Conservation (phyloP, 306 rosid genomes). For the Castanea sativa region DNA sequence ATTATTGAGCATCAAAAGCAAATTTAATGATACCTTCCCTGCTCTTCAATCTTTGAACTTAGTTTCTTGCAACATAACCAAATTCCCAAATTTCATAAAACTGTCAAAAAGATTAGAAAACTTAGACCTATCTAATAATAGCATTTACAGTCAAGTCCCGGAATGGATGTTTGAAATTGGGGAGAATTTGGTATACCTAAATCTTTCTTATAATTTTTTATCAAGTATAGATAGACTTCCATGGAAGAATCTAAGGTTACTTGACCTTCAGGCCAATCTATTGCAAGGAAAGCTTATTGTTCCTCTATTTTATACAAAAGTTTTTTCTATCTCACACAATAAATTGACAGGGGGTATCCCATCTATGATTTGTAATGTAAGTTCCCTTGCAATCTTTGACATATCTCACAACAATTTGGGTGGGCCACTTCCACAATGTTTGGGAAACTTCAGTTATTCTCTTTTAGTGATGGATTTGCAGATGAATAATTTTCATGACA, state of each 20-base stretch:
- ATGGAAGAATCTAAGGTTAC: rapidly evolving
- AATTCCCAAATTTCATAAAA: constrained; percentile 22
- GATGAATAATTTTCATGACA: constrained; percentile 26
- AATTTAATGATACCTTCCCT: background rate
- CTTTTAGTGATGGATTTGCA: constrained; percentile 26
- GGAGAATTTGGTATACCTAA: background rate
- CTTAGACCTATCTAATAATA: too few species aligned
- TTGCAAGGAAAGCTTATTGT: background rate
- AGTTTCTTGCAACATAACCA: constrained; percentile 16
- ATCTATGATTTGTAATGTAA: constrained; percentile 8
- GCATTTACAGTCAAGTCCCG: too few species aligned
- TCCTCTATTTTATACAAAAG: background rate
- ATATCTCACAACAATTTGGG: constrained; percentile 7
- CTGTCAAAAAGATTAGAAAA: too few species aligned
- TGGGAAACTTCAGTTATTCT: background rate
- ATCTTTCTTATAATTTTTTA: constrained; percentile 23
- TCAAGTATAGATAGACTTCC: constrained; percentile 4
- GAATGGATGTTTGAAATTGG: too few species aligned
- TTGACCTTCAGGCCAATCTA: constrained; percentile 26
- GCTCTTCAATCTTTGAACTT: background rate
- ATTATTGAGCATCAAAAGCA: background rate
- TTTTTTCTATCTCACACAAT: constrained; percentile 24
- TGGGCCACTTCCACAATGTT: constrained; percentile 32
- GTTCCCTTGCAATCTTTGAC: background rate
- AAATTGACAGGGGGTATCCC: background rate